Base-by-base conservation (phyloP, 1,139 yeast species). In the Hyphopichia khmerensis region DNA sequence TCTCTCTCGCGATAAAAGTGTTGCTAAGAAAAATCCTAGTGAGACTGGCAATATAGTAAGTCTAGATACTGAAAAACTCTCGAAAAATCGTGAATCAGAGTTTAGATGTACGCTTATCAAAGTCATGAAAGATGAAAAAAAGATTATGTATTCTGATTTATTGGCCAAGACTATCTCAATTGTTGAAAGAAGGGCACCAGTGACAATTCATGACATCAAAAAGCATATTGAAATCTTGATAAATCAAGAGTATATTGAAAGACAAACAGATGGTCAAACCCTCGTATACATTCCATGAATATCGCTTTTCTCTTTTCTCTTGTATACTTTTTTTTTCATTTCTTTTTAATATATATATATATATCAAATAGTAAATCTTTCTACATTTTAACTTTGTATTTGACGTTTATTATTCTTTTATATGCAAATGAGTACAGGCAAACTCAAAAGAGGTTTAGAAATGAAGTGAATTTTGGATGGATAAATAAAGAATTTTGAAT, bases 161-260 rank as follows among this genome's bases (percentile, higher is more conserved):
- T 43, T 72, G 17, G 59, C 57, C 27, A 49, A 55, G 36, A 48
- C 63, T 1, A 47, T 69, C 14, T 55, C 49, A 18, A 39, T 30
- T 2, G 52, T 62, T 27, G 60, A 53, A 14, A 48, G 47, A 18
- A 53, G 60, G 21, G 67, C 67, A 1, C 64, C 68, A 0, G 63
- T 67, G 2, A 47, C 59, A 2, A 44, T 70, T 4, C 46, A 45
- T 10, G 71, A 67, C 14, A 44, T 72, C 36, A 72, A 72, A 48
- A 39, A 35, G 10, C 58, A 59, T 24, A 57, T 72, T 17, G 77
- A 72, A 39, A 50, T 52, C 30, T 57, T 72, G 48, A 63, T 73
- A 10, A 53, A 50, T 9, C 53, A 54, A 33, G 77, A 71, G 44
- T 72, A 51, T 46, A 43, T 72, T 7, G 47, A 50, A 36, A 50